Percentiles rank a stretch among this genome's conserved stretches.
Evolutionary conservation across 768 basidiomycete species (phyloP).

Genomic region (Clitopilus hobsonii): DNA sequence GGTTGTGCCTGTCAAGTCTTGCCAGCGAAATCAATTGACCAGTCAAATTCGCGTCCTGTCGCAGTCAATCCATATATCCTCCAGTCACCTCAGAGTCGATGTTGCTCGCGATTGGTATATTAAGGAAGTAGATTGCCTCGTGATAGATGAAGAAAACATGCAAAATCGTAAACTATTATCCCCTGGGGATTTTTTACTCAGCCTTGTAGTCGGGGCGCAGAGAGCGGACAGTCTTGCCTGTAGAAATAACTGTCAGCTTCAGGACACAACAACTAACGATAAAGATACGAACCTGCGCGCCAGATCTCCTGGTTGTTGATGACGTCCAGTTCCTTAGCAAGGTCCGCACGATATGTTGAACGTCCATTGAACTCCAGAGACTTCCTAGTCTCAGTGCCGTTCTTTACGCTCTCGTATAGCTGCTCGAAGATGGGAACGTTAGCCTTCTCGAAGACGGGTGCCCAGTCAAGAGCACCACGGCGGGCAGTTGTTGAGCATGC

Average conservation of each 20-base stretch:
- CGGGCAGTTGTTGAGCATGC: conserved; percentile 99
- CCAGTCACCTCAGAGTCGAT: no score
- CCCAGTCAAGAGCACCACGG: conserved; percentile 99
- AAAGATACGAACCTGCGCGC: conserved; percentile 67
- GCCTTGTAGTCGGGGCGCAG: conserved; percentile 83
- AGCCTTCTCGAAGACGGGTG: conserved; percentile 91
- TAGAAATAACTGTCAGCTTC: conserved; percentile 4
- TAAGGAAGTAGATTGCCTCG: no score
- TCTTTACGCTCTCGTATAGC: conserved; percentile 90
- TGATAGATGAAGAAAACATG: no score
- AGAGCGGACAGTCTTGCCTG: conserved; percentile 86
- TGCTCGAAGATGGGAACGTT: conserved; percentile 93
- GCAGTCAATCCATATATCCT: no score
- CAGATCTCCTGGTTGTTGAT: conserved; percentile 99
- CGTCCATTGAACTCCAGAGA: conserved; percentile 95
- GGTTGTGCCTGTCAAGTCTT: no score
- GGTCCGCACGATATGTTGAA: conserved; percentile 87
- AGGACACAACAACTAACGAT: not conserved
- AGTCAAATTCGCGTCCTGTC: no score
- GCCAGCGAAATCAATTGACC: no score
- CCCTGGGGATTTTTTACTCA: conserved; percentile 27
- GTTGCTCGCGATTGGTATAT: no score
- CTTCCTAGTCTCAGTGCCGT: conserved; percentile 97
- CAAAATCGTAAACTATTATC: not conserved
- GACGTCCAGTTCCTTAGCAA: conserved; percentile 87